These are phyloP conservation scores for Fonsecaea erecta DNA, from an alignment of 2,329 filamentous ascomycete genomes.

Conservation along the genomic window DNA sequence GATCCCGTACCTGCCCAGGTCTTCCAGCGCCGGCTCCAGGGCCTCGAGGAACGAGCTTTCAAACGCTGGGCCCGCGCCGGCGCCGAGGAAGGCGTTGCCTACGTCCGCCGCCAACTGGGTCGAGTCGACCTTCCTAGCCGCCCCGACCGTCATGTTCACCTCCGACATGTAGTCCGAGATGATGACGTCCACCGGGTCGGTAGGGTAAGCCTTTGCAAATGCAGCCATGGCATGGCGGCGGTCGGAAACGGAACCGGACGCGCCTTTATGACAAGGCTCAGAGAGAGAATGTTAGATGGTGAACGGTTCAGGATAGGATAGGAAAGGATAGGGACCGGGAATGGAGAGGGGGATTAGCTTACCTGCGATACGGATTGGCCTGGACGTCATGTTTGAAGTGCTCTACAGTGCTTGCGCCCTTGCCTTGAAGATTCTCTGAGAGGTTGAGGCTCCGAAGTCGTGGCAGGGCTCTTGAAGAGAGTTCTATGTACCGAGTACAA, in stretches of 20 bases:
- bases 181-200: slow-evolving; percentile 54
- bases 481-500: too few species aligned
- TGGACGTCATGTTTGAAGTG: slow-evolving; percentile 19
- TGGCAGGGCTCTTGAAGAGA: too few species aligned
- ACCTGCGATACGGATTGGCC: slow-evolving; percentile 31
- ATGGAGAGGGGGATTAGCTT: background rate
- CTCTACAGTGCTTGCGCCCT: too few species aligned
- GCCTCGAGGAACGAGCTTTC: slow-evolving; percentile 59
- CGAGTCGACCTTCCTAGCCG: slow-evolving; percentile 46
- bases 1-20: slow-evolving; percentile 48
- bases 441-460: background rate
- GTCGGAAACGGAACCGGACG: slow-evolving; percentile 53
- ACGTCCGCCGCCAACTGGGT: slow-evolving; percentile 14
- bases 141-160: slow-evolving; percentile 57
- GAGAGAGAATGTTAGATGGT: background rate
- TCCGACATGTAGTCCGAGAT: slow-evolving; percentile 56
- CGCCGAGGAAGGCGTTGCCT: slow-evolving; percentile 27
- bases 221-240: slow-evolving; percentile 52
- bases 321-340: background rate
- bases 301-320: background rate
- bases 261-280: slow-evolving; percentile 37
- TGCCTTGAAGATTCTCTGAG: too few species aligned
- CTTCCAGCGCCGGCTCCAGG: slow-evolving; percentile 47
- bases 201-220: slow-evolving; percentile 48
- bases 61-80: slow-evolving; percentile 49